Conservation (phyloP, 1,284 basidiomycete genomes). For the Cutaneotrichosporon cutaneum region DNA sequence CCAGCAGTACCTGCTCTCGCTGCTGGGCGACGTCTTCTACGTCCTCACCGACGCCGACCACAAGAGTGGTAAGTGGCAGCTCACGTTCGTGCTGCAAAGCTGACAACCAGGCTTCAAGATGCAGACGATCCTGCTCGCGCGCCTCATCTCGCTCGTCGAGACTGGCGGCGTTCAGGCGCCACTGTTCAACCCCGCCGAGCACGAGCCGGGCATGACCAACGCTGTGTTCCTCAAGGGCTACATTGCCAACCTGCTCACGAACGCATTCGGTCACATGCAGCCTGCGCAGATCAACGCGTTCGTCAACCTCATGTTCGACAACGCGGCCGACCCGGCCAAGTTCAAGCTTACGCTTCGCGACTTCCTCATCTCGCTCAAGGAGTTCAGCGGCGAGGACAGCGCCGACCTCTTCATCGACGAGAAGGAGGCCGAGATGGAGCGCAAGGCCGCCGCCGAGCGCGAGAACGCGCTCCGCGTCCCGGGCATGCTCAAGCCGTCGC, state of each 20-base stretch:
- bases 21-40: constrained; percentile 95
- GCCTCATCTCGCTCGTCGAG: constrained; percentile 92
- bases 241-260: constrained; percentile 78
- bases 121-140: constrained; percentile 82
- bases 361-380: constrained; percentile 80
- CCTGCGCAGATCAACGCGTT: constrained; percentile 75
- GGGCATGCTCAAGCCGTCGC: constrained; percentile 96
- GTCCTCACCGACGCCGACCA: constrained; percentile 97
- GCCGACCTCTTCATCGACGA: constrained; percentile 89
- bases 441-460: constrained; percentile 72
- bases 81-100: background rate
- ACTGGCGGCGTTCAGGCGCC: constrained; percentile 77
- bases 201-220: constrained; percentile 77
- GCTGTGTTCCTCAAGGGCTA: constrained; percentile 82
- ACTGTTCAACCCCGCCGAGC: constrained; percentile 74
- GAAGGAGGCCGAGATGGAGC: constrained; percentile 79
- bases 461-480: constrained; percentile 90
- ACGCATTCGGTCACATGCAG: constrained; percentile 87
- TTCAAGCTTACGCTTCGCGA: constrained; percentile 92
- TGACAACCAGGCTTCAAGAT: constrained; percentile 69
- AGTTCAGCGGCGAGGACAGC: constrained; percentile 74
- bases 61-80: constrained; percentile 71
- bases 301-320: constrained; percentile 77
- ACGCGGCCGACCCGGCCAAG: constrained; percentile 81
- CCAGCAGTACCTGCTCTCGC: constrained; percentile 87